Conservation (phyloP, 805 yeast species). For the Ogataea neopini region DNA sequence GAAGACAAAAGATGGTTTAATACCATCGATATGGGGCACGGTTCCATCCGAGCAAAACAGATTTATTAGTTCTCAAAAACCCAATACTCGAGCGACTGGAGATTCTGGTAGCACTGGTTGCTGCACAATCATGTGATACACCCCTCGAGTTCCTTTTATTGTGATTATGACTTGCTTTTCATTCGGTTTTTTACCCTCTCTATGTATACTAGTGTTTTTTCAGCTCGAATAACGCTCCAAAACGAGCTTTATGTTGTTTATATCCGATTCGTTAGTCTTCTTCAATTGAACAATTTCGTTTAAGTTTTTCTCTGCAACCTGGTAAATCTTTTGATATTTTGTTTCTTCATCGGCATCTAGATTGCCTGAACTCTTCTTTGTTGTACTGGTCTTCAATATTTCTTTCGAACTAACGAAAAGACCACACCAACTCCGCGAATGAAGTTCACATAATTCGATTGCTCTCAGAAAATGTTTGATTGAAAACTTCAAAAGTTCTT, state of each 20-base stretch:
- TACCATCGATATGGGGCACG: conserved; percentile 46
- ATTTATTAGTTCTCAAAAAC: conserved; percentile 33
- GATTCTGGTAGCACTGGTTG: conserved; percentile 23
- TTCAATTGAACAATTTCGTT: conserved; percentile 35
- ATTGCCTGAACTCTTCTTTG: conserved; percentile 5
- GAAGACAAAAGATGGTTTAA: conserved; percentile 46
- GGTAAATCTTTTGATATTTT: conserved; percentile 34
- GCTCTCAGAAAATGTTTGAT: conserved; percentile 60
- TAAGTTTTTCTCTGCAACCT: conserved; percentile 40
- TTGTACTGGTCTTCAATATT: conserved; percentile 2
- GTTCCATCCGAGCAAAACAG: conserved; percentile 38
- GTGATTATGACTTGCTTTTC: background rate
- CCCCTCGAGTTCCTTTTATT: background rate
- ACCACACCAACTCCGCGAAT: conserved; percentile 56
- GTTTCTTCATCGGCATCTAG: conserved; percentile 20
- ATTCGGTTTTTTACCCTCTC: background rate
- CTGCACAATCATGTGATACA: conserved; percentile 31
- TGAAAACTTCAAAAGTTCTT: conserved; percentile 24
- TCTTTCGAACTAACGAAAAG: conserved; percentile 22
- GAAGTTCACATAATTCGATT: conserved; percentile 73
- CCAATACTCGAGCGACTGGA: conserved; percentile 1
- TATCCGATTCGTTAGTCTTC: conserved; percentile 34
- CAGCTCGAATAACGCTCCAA: conserved; percentile 9
- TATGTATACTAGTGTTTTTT: conserved; percentile 3
- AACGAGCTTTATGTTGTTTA: conserved; percentile 39